Base-by-base conservation (phyloP, 257 asterid genomes). In the Thymus quinquecostatus region DNA sequence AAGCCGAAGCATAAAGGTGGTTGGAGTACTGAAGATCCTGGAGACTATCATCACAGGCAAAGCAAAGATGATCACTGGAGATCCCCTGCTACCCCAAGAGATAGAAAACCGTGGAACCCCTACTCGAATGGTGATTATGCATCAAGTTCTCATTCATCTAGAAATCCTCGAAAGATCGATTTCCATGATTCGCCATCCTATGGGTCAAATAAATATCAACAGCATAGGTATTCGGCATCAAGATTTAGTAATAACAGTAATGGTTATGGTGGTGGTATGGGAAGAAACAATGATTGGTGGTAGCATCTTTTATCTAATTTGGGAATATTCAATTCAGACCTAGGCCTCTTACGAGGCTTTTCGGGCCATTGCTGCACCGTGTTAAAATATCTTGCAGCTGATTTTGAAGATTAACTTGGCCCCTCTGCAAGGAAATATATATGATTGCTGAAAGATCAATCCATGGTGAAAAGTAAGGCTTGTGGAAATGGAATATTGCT, bases 11-110 rank as follows among this genome's bases (percentile, higher is more conserved):
- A 73, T 50, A 88, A 86, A 80, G 88, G 90, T 40, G 93, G 96
- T 58, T 91, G 99, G 99, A 79, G 61, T 62, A 73, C 89, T 6
- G 87, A 86, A 69, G 68, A 86, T 73, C 90, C 87, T 30, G 90
- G 74, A 63, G 89, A 88, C 72, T 78, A 56, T 40, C 28, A 40
- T 58, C 60, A 61, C 65, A 74, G 71, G 60, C 60, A 70, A 32
- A 64, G 51, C 77, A 68, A 78, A 64, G 49, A 78, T 57, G 57
- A 70, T 76, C 56, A 76, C 50, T 76, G 87, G 92, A 87, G 83
- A 82, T 76, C 91, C 62, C 94, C 96, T 74, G 75, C 83, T 62
- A 86, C 90, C 50, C 88, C 95, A 61, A 81, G 64, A 34, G 72
- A 69, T 67, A 78, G 79, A 68, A 78, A 81, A 78, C 30, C 74